Conservation (phyloP, 1,284 basidiomycete genomes). For the Ceratobasidium sp. region DNA sequence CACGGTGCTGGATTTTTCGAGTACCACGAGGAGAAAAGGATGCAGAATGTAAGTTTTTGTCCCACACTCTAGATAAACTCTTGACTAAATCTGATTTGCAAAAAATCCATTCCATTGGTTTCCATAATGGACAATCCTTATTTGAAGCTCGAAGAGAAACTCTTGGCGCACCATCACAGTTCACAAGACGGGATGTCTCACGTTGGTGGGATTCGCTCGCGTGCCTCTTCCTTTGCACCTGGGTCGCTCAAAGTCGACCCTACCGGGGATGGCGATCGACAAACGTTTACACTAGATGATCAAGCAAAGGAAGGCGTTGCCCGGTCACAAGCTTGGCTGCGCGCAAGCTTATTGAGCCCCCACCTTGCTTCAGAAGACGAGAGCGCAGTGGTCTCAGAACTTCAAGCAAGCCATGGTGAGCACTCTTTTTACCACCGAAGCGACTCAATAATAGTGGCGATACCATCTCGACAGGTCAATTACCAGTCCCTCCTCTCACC, state of each 20-base stretch:
- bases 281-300: neutral
- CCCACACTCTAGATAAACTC: neutral
- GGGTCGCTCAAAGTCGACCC: conserved; percentile 25
- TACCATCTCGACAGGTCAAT: neutral
- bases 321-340: conserved; percentile 55
- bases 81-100: neutral
- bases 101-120: neutral
- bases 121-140: neutral
- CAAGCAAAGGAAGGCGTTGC: conserved; percentile 41
- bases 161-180: conserved; percentile 37
- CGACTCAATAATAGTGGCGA: neutral
- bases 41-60: conserved; percentile 70
- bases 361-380: conserved; percentile 48
- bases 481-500: conserved; percentile 44
- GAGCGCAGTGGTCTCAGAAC: conserved; percentile 48
- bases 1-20: conserved; percentile 71
- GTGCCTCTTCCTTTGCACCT: conserved; percentile 40
- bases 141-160: conserved; percentile 30
- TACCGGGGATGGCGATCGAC: neutral
- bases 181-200: conserved; percentile 40
- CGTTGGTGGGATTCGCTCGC: conserved; percentile 34
- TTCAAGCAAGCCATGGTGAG: conserved; percentile 34
- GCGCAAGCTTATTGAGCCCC: conserved; percentile 40
- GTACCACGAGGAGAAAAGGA: conserved; percentile 78
- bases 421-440: neutral